These are phyloP conservation scores for Tricholoma saponaceum DNA, from an alignment of 768 basidiomycete species.

Conservation along the genomic window DNA sequence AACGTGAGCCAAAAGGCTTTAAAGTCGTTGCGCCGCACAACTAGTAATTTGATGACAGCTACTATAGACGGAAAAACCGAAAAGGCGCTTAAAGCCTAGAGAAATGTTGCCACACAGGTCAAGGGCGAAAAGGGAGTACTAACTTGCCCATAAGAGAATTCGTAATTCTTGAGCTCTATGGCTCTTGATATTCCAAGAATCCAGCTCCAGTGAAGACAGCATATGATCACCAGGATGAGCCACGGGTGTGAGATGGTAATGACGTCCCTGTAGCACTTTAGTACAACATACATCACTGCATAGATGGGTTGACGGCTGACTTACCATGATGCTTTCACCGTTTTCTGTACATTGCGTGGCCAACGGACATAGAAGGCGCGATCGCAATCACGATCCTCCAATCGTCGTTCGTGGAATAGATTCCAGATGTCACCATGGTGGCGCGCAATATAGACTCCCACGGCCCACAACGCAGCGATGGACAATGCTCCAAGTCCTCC, in stretches of 20 bases:
- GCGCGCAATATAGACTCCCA: constrained; percentile 13
- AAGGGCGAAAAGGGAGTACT: background rate
- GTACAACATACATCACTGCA: background rate
- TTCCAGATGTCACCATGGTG: constrained; percentile 2
- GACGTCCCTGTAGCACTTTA: constrained; percentile 4
- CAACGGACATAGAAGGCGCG: background rate
- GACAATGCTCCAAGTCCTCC: constrained; percentile 14
- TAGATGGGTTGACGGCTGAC: background rate
- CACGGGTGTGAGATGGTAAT: constrained; percentile 9
- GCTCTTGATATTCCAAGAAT: constrained; percentile 10
- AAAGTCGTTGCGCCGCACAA: background rate
- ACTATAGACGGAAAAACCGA: constrained; percentile 6
- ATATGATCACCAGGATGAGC: constrained; percentile 10
- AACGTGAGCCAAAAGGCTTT: background rate
- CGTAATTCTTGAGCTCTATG: constrained; percentile 2
- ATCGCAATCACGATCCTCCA: background rate
- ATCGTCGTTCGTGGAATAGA: background rate
- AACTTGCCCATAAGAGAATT: constrained; percentile 15
- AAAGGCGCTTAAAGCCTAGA: constrained; percentile 5
- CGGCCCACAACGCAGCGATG: constrained; percentile 11
- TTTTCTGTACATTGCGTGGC: background rate
- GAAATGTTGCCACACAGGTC: background rate
- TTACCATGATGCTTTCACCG: constrained; percentile 6
- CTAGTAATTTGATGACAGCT: background rate
- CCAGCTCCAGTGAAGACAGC: constrained; percentile 15